Percentiles rank a stretch among this genome's conserved stretches.
phyloP scores from a whole-genome alignment of 2,329 filamentous ascomycete species.

The Fusarium subtropicale region DNA sequence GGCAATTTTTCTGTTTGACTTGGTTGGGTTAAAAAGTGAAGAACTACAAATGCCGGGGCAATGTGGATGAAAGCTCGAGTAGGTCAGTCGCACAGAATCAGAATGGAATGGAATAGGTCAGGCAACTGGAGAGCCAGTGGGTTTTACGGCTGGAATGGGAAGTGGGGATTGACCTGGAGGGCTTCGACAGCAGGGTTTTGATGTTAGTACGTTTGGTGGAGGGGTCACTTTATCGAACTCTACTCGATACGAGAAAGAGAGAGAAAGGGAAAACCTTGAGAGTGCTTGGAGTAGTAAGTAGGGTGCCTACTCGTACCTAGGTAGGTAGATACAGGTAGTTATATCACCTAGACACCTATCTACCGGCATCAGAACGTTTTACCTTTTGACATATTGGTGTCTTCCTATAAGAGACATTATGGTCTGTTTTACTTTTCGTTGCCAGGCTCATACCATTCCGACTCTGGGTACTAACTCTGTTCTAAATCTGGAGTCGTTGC shows the following conservation, averaged over 20 bases:
- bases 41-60: constrained; percentile 38
- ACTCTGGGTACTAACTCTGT: not conserved
- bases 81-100: constrained; percentile 41
- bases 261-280: not conserved
- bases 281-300: not conserved
- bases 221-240: not conserved
- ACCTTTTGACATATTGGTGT: not conserved
- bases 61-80: constrained; percentile 42
- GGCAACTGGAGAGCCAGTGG: constrained; percentile 34
- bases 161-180: constrained; percentile 45
- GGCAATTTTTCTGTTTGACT: constrained; percentile 44
- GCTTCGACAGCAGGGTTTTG: constrained; percentile 43
- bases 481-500: not conserved
- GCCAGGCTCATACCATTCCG: constrained; percentile 14
- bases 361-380: not conserved
- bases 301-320: too few species aligned
- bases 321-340: not conserved
- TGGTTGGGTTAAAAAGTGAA: constrained; percentile 37
- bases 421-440: constrained; percentile 11
- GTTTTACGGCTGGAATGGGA: constrained; percentile 38
- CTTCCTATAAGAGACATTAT: not conserved
- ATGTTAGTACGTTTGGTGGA: constrained; percentile 25
- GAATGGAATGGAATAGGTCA: constrained; percentile 23
- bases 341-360: not conserved
- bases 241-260: not conserved